Evolutionary conservation across 345 rosid genomes (phyloP), one percentile per base, ranked within the genome.

Genomic region (Ceriops zippeliana): DNA sequence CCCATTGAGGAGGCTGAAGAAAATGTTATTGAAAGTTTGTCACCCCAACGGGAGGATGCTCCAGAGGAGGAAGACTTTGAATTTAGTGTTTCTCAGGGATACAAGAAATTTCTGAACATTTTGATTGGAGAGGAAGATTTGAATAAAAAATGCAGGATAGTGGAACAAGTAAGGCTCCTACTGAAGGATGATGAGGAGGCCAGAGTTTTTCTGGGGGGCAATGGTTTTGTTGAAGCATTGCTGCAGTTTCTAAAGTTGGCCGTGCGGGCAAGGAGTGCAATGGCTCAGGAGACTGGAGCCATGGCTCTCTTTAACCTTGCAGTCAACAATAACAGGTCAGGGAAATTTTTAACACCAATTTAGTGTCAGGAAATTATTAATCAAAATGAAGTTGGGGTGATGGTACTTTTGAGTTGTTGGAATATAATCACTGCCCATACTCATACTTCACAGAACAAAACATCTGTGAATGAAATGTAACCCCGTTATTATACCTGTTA

Each of bases 231-330:
- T 21, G 90, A 86, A 71, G 93, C 86, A 21, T 80, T 92, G 62
- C 71, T 90, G 74, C 82, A 77, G 70, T 95, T 87, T 69, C 81
- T 95, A 15, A 82, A 78, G 81, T 86, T 79, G 64, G 93, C 91
- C 49, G 80, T 89, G n/a, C 78, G 42, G 65, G 83, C 75, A 30
- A 78, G 78, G 75, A 73, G 85, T 70, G 74, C 63, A 17, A 31
- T 38, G 65, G 89, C 93, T 66, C 89, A 86, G 76, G 93, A 85
- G 58, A 74, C 78, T 60, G 99, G 97, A 62, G 93, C 98, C 42
- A 85, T 96, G 99, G 93, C 99, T 75, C 83, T 96, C n/a, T 96
- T 96, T 76, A 96, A 96, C 82, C 88, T 96, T 69, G 93, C 93
- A 4, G 98, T 96, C 79, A 89, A 90, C 82, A 96, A 92, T 76